These are phyloP conservation scores for Spathaspora sp. DNA, from an alignment of 1,139 yeast species.

Conservation along the genomic window DNA sequence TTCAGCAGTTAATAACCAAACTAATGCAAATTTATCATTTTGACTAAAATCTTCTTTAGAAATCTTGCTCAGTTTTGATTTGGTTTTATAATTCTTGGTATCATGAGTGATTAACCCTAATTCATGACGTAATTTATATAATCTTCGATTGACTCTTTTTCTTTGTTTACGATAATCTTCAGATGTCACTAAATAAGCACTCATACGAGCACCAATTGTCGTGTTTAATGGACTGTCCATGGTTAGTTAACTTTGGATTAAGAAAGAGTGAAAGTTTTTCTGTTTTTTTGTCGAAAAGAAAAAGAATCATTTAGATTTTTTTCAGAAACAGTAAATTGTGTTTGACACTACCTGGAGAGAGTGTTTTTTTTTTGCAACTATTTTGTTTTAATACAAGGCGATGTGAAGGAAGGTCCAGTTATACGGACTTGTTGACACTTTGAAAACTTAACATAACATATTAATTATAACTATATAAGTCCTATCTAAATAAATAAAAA, in stretches of 20 bases:
- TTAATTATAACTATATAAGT: no score
- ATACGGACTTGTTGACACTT: no score
- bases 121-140: constrained; percentile 57
- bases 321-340: not conserved
- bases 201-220: constrained; percentile 49
- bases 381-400: no score
- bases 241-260: not conserved
- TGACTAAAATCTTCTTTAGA: constrained; percentile 43
- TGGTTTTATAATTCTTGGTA: constrained; percentile 51
- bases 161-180: constrained; percentile 54
- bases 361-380: no score
- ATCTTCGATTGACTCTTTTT: constrained; percentile 42
- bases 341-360: not conserved
- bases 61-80: constrained; percentile 44
- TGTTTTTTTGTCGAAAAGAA: constrained; percentile 1
- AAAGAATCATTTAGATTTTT: not conserved
- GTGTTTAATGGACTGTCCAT: constrained; percentile 41
- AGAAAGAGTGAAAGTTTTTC: not conserved
- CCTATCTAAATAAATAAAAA: no score
- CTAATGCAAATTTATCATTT: constrained; percentile 47
- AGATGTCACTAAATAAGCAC: constrained; percentile 49
- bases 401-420: no score
- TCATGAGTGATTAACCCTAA: constrained; percentile 57
- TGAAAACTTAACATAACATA: no score
- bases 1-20: constrained; percentile 60